Conservation (phyloP, 2,329 filamentous ascomycete genomes). For the Calonectria hongkongensis region DNA sequence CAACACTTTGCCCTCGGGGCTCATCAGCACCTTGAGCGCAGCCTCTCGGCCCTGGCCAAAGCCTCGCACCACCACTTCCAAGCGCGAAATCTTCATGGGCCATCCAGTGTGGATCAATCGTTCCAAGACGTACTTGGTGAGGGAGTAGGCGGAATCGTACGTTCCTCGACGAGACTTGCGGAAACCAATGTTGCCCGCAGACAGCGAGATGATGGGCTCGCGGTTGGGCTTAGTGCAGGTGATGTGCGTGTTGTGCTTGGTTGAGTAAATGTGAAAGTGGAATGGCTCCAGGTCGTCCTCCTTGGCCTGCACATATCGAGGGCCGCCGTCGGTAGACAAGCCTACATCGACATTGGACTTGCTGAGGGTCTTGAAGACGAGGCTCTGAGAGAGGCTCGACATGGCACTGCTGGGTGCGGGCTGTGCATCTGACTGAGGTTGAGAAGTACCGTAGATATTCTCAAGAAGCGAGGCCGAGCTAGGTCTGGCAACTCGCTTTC, state of each 20-base stretch:
- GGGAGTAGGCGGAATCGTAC: conserved; percentile 95
- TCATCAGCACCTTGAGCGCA: conserved; percentile 90
- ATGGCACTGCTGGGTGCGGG: conserved; percentile 56
- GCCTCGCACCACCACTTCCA: conserved; percentile 89
- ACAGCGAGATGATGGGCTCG: conserved; percentile 86
- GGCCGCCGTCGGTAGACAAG: conserved; percentile 53
- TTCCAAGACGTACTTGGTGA: conserved; percentile 88
- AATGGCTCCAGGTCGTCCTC: conserved; percentile 76
- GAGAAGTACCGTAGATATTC: conserved; percentile 58
- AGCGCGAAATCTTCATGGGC: conserved; percentile 81
- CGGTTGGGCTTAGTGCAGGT: conserved; percentile 90
- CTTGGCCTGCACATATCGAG: conserved; percentile 50
- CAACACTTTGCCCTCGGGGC: conserved; percentile 86
- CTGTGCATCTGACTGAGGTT: conserved; percentile 41
- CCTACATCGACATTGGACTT: conserved; percentile 60
- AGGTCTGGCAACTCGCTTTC: conserved; percentile 52
- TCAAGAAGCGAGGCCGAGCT: conserved; percentile 58
- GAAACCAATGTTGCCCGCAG: conserved; percentile 94
- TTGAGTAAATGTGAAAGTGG: conserved; percentile 90
- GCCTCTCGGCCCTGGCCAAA: conserved; percentile 93
- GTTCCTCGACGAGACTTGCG: conserved; percentile 85
- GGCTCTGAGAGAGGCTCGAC: conserved; percentile 60
- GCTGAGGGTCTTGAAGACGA: conserved; percentile 63
- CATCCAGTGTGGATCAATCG: conserved; percentile 89
- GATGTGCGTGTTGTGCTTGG: conserved; percentile 97